A percentile compares a stretch with the other conserved stretches of the same genome.
Evolutionary conservation across 208 protist species (phyloP).

Genomic region (Trypanosomatidae sp.): DNA sequence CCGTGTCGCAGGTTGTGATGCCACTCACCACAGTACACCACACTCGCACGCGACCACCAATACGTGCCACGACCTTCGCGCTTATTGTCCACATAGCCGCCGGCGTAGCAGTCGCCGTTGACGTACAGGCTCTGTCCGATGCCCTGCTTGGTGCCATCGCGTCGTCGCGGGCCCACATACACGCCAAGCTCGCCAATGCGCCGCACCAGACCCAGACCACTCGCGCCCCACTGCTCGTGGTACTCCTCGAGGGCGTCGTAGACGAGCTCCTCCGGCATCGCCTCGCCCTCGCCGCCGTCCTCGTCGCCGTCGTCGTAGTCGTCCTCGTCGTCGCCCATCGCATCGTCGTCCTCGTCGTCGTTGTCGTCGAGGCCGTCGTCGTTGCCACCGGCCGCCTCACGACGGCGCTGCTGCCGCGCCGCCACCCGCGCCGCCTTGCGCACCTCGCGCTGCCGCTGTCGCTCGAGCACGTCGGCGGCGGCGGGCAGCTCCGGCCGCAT

Average conservation of each 20-base stretch:
- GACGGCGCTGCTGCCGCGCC: slow-evolving; percentile 7
- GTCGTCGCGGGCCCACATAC: slow-evolving; percentile 47
- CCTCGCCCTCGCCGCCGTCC: slow-evolving; percentile 65
- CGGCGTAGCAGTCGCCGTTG: slow-evolving; percentile 76
- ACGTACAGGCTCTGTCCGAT: slow-evolving; percentile 78
- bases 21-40: slow-evolving; percentile 69
- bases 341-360: slow-evolving; percentile 47
- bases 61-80: slow-evolving; percentile 67
- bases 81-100: slow-evolving; percentile 70
- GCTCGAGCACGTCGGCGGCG: slow-evolving; percentile 51
- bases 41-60: slow-evolving; percentile 42
- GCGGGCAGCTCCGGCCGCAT: slow-evolving; percentile 70
- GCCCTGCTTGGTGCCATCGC: slow-evolving; percentile 77
- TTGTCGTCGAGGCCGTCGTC: slow-evolving; percentile 17
- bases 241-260: slow-evolving; percentile 70
- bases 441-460: slow-evolving; percentile 50
- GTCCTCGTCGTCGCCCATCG: slow-evolving; percentile 22
- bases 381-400: neutral
- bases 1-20: slow-evolving; percentile 51
- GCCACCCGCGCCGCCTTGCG: slow-evolving; percentile 44
- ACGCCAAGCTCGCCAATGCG: slow-evolving; percentile 84
- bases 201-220: slow-evolving; percentile 54
- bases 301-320: slow-evolving; percentile 49
- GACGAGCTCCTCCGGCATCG: slow-evolving; percentile 74
- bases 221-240: slow-evolving; percentile 72